Conservation (phyloP, 495 filamentous ascomycete species). For the Acidiella bohemica region DNA sequence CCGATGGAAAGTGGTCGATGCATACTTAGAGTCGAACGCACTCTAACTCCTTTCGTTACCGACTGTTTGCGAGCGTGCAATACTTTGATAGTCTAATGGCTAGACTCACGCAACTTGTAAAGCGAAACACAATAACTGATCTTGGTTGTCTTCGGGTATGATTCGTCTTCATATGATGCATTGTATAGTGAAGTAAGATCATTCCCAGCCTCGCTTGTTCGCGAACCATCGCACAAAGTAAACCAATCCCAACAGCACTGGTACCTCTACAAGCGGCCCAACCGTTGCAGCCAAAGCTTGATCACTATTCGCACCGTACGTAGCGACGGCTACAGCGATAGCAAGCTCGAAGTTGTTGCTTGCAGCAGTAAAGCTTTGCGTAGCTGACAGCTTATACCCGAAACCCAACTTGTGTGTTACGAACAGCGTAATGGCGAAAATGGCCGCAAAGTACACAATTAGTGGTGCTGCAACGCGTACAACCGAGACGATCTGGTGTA, state of each 20-base stretch:
- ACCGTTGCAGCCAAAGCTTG: conserved; percentile 81
- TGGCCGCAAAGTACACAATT: conserved; percentile 61
- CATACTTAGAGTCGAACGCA: too few species aligned
- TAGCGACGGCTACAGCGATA: conserved; percentile 80
- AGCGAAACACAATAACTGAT: too few species aligned
- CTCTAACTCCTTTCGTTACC: too few species aligned
- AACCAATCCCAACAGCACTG: conserved; percentile 24
- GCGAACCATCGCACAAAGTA: conserved; percentile 11
- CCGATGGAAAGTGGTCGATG: too few species aligned
- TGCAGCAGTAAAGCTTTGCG: conserved; percentile 86
- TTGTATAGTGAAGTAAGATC: background rate
- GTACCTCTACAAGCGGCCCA: conserved; percentile 82
- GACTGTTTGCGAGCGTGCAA: too few species aligned
- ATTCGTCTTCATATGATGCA: too few species aligned
- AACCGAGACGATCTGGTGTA: conserved; percentile 73
- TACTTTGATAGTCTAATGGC: too few species aligned
- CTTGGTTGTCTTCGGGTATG: too few species aligned
- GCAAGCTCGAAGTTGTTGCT: conserved; percentile 95
- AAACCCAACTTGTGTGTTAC: conserved; percentile 47
- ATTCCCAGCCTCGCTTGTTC: conserved; percentile 9
- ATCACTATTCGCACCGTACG: conserved; percentile 65
- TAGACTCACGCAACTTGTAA: too few species aligned
- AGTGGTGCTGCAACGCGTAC: conserved; percentile 67
- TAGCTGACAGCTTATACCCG: conserved; percentile 54
- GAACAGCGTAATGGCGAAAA: conserved; percentile 57